Conservation (phyloP, 2,329 filamentous ascomycete species). For the Aureobasidium sp. region DNA sequence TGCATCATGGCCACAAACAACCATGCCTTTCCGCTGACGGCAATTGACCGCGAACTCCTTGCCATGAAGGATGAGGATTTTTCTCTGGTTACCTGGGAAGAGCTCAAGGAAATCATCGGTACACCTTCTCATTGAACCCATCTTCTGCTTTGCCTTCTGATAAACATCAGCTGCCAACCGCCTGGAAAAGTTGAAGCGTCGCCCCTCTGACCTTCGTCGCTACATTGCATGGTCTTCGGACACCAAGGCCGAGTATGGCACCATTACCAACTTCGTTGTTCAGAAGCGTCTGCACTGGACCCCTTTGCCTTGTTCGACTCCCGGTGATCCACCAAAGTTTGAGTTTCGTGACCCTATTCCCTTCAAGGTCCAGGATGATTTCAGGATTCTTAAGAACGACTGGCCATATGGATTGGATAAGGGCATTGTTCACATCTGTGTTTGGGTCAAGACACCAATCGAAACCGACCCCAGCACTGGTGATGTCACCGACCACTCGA, state of each 20-base stretch:
- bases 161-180: constrained; percentile 34
- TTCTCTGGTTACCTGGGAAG: constrained; percentile 42
- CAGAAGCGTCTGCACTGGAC: constrained; percentile 46
- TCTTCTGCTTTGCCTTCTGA: not conserved
- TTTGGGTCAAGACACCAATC: constrained; percentile 48
- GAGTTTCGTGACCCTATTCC: constrained; percentile 38
- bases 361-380: constrained; percentile 47
- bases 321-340: constrained; percentile 27
- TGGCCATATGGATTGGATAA: constrained; percentile 52
- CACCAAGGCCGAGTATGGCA: constrained; percentile 47
- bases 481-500: constrained; percentile 43
- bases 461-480: constrained; percentile 37
- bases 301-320: constrained; percentile 19
- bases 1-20: not conserved
- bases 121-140: constrained; percentile 7
- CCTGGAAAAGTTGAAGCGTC: constrained; percentile 49
- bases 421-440: constrained; percentile 47
- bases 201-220: constrained; percentile 48
- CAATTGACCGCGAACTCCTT: constrained; percentile 40
- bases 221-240: constrained; percentile 51
- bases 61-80: constrained; percentile 45
- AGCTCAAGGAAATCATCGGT: constrained; percentile 46
- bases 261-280: constrained; percentile 49
- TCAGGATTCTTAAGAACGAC: constrained; percentile 50
- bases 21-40: constrained; percentile 38